Percentiles rank a stretch among this genome's conserved stretches.
These are phyloP conservation scores for Aurifilum marmelostoma DNA, from an alignment of 2,329 filamentous ascomycete species.

Conservation along the genomic window DNA sequence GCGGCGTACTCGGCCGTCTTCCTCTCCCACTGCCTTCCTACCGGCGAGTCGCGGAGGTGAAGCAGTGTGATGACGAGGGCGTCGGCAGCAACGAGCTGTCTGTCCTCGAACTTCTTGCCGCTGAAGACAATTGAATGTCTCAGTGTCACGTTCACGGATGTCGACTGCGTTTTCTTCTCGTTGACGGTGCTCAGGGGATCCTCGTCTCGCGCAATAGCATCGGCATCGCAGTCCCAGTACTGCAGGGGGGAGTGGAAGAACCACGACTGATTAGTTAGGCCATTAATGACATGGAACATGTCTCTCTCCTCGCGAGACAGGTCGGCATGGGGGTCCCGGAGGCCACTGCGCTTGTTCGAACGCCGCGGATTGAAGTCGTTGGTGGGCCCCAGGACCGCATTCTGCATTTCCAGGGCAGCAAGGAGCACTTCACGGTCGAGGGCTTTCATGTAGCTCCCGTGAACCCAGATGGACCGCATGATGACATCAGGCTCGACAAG, in stretches of 20 bases:
- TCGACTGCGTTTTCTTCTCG: constrained; percentile 60
- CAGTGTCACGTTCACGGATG: constrained; percentile 73
- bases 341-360: constrained; percentile 35
- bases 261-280: constrained; percentile 67
- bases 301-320: constrained; percentile 54
- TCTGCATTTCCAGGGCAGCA: constrained; percentile 70
- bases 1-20: constrained; percentile 58
- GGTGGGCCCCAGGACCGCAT: constrained; percentile 67
- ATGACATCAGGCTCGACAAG: constrained; percentile 68
- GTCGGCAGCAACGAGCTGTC: constrained; percentile 71
- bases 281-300: constrained; percentile 61
- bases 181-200: constrained; percentile 74
- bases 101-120: constrained; percentile 74
- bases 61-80: constrained; percentile 78
- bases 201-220: constrained; percentile 59
- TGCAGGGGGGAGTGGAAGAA: constrained; percentile 82
- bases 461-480: constrained; percentile 81
- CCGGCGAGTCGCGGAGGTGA: constrained; percentile 65
- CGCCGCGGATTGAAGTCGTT: constrained; percentile 56
- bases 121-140: constrained; percentile 81
- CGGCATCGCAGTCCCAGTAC: constrained; percentile 74
- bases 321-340: constrained; percentile 39
- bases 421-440: constrained; percentile 67
- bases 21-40: constrained; percentile 68
- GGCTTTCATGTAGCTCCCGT: constrained; percentile 79